A percentile compares a stretch with the other conserved stretches of the same genome.
Evolutionary conservation across 495 filamentous ascomycete genomes (phyloP).

Genomic region (Sabuloglossum arenarium): DNA sequence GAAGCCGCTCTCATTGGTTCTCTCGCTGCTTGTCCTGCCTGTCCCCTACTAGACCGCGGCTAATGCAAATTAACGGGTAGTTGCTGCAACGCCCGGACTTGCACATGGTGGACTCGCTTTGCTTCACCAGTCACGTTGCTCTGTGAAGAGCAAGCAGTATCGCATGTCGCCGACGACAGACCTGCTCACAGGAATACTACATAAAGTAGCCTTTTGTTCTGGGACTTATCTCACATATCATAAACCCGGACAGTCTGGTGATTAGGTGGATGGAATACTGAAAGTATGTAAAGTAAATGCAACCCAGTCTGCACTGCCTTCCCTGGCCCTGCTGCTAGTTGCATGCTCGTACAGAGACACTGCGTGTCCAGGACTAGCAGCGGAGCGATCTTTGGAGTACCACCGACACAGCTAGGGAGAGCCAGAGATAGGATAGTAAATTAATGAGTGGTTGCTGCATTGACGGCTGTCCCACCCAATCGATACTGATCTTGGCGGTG

Average conservation of each 20-base stretch:
- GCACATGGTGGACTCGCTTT: neutral
- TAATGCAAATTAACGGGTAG: neutral
- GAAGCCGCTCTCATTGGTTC: neutral
- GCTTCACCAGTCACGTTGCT: neutral
- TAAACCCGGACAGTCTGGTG: neutral
- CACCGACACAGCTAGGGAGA: neutral
- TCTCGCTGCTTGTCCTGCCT: neutral
- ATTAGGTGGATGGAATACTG: neutral
- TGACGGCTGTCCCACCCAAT: neutral
- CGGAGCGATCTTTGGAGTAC: neutral
- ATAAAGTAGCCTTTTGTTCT: neutral
- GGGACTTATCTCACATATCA: slow-evolving; percentile 2
- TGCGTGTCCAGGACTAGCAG: neutral
- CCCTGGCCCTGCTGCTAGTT: neutral
- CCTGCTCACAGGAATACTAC: neutral
- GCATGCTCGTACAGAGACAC: slow-evolving; percentile 1
- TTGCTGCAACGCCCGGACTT: neutral
- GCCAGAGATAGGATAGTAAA: neutral
- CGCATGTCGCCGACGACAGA: neutral
- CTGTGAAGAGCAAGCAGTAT: neutral
- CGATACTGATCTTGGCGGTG: neutral
- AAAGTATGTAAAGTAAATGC: neutral
- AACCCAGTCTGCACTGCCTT: neutral
- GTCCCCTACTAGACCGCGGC: neutral
- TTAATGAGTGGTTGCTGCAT: neutral